Conservation (phyloP, 495 filamentous ascomycete genomes). For the Xylaria scruposa region DNA sequence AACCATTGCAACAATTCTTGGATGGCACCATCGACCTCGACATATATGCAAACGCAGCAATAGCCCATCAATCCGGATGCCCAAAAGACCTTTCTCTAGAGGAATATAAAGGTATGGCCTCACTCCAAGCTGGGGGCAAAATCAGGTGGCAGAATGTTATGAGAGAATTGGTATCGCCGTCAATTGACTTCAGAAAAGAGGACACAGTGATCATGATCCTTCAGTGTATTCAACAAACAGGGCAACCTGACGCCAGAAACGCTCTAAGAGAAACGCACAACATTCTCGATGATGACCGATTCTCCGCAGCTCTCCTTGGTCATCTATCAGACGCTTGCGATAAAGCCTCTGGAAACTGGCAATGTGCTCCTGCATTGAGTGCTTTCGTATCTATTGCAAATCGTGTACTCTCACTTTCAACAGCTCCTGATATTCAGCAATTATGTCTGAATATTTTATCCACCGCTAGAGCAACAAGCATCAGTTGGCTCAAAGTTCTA, state of each 20-base stretch:
- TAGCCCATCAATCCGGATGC: constrained; percentile 49
- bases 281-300: constrained; percentile 3
- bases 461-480: constrained; percentile 30
- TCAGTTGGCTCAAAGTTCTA: constrained; percentile 39
- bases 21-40: too few species aligned
- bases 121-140: constrained; percentile 48
- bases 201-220: constrained; percentile 51
- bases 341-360: constrained; percentile 54
- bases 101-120: constrained; percentile 55
- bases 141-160: constrained; percentile 62
- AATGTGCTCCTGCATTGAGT: constrained; percentile 42
- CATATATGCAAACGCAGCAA: too few species aligned
- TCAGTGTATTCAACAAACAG: constrained; percentile 56
- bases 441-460: constrained; percentile 29
- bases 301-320: constrained; percentile 16
- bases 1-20: constrained; percentile 36
- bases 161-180: constrained; percentile 49
- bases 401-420: constrained; percentile 44
- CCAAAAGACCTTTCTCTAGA: constrained; percentile 50
- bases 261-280: constrained; percentile 24
- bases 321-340: constrained; percentile 30
- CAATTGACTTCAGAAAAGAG: constrained; percentile 50
- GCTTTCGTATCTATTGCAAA: constrained; percentile 43
- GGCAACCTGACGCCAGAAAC: constrained; percentile 31
- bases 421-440: not conserved